Evolutionary conservation across 169 alveolate genomes (phyloP), one percentile per base, ranked within the genome.

Genomic region (Cryptosporidium sp.): DNA sequence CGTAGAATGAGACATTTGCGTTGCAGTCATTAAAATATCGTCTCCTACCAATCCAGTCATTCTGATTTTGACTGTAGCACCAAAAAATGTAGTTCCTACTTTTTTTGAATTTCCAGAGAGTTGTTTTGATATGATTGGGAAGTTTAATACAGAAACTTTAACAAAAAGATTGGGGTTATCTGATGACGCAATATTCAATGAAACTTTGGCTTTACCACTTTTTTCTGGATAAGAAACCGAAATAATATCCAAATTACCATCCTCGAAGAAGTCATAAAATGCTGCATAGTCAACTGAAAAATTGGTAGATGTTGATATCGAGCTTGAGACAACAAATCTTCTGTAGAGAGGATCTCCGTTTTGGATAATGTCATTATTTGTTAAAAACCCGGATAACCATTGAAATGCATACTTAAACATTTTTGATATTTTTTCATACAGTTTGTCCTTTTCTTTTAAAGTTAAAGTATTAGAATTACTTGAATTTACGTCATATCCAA

Each of bases 231-330:
- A 85, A 9, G 93, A 92, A 86, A 92, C 72, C 10, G 91, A 87
- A 29, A 92, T 73, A 14, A 92, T 86, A 85, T 92, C 93, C 75
- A 92, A 70, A 52, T 85, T 85, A 4, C 94, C 94, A 75, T 92
- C 85, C 61, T 92, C 94, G 53, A 48, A 91, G 6, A 92, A 70
- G 69, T 92, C 94, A 85, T 85, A 92, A 35, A 92, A 92, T n/a
- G 94, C 92, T 21, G 93, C 84, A 29, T 80, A 65, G 14, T 80
- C 80, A 16, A 80, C 89, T 7, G 75, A 80, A 65, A 62, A 60
- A 23, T 62, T 31, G 16, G 73, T 35, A 45, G 29, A 62, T 21
- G 89, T 62, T n/a, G 60, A 29, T 23, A 42, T n/a, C 18, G 39
- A 60, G 10, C 35, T 37, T 12, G 65, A 48, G 16, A 80, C 56